phyloP scores from a whole-genome alignment of 805 yeast species.

The Candida multigemmis region DNA sequence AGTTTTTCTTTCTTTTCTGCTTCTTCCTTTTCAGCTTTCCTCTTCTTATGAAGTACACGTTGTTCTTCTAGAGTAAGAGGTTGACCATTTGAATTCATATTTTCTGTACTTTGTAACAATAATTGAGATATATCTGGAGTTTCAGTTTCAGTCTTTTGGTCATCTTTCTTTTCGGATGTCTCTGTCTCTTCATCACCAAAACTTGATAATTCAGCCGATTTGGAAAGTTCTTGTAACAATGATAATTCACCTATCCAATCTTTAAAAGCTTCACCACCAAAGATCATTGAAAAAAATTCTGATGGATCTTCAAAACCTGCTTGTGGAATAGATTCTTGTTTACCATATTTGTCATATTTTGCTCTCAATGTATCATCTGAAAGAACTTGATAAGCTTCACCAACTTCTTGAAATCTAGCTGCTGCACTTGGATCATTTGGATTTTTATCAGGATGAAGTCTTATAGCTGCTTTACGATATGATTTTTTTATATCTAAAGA shows the following conservation, averaged over 20 bases:
- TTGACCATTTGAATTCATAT: background rate
- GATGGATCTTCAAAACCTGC: slow-evolving; percentile 76
- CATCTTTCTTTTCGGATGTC: slow-evolving; percentile 5
- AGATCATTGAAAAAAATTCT: slow-evolving; percentile 76
- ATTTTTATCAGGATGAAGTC: slow-evolving; percentile 36
- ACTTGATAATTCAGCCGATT: slow-evolving; percentile 34
- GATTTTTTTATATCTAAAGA: slow-evolving; percentile 36
- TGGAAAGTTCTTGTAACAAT: slow-evolving; percentile 29
- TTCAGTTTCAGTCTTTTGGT: background rate
- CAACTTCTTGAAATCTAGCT: slow-evolving; percentile 35
- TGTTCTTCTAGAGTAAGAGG: background rate
- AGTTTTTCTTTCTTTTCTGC: slow-evolving; percentile 39
- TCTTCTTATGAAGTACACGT: slow-evolving; percentile 16
- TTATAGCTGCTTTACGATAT: slow-evolving; percentile 35
- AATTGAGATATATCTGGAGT: background rate
- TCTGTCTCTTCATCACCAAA: slow-evolving; percentile 22
- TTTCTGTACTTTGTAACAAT: background rate
- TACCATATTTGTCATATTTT: slow-evolving; percentile 69
- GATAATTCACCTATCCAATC: slow-evolving; percentile 84
- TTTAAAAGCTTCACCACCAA: slow-evolving; percentile 73
- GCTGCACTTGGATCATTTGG: slow-evolving; percentile 39
- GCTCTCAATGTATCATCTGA: slow-evolving; percentile 55
- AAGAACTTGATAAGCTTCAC: slow-evolving; percentile 73
- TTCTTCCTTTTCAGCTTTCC: slow-evolving; percentile 32
- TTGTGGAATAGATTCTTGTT: slow-evolving; percentile 49